These are phyloP conservation scores for Lepidopterella palustris DNA, from an alignment of 495 filamentous ascomycete genomes.

Conservation along the genomic window DNA sequence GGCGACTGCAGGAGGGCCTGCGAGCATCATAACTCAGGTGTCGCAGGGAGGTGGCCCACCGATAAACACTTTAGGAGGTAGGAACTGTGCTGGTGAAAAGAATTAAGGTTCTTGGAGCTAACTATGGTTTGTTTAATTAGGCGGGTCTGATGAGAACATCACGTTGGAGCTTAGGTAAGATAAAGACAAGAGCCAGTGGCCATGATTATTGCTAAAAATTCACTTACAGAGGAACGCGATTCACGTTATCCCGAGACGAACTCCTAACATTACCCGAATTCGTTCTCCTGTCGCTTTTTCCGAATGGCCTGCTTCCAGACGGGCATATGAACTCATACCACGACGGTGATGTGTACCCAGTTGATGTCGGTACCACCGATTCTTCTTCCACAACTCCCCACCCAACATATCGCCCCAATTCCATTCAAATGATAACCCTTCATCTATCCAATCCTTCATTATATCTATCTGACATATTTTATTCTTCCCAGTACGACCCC, in stretches of 20 bases:
- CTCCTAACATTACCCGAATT: slow-evolving; percentile 94
- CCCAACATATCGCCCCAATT: slow-evolving; percentile 37
- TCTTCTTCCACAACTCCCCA: slow-evolving; percentile 29
- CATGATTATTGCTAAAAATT: background rate
- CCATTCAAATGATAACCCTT: slow-evolving; percentile 28
- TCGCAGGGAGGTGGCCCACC: slow-evolving; percentile 81
- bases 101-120: background rate
- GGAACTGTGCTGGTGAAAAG: background rate
- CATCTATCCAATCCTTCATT: slow-evolving; percentile 43
- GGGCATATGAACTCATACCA: slow-evolving; percentile 90
- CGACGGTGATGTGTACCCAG: slow-evolving; percentile 89
- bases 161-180: slow-evolving; percentile 85
- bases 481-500: slow-evolving; percentile 78
- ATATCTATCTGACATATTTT: slow-evolving; percentile 51
- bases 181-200: too few relatives aligned
- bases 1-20: slow-evolving; percentile 91
- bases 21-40: slow-evolving; percentile 98
- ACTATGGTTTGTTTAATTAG: slow-evolving; percentile 38
- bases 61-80: slow-evolving; percentile 84
- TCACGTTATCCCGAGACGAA: slow-evolving; percentile 89
- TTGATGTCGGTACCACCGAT: slow-evolving; percentile 69
- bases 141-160: slow-evolving; percentile 91
- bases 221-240: slow-evolving; percentile 70
- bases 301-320: slow-evolving; percentile 94
- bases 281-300: slow-evolving; percentile 95